Evolutionary conservation across 257 asterid species (phyloP), one percentile per base, ranked within the genome.

Genomic region (Ocimum tenuiflorum): DNA sequence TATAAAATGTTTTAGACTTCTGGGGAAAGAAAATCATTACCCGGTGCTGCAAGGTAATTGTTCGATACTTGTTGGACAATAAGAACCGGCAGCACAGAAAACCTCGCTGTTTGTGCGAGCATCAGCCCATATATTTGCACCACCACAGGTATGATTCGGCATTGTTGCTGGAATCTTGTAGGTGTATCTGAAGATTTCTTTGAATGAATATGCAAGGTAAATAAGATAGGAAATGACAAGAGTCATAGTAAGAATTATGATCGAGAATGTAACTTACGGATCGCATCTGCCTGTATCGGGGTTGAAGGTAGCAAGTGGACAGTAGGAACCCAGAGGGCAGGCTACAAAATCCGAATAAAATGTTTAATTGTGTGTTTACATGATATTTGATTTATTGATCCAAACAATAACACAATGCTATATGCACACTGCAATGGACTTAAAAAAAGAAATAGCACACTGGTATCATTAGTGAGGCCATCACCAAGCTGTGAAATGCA

Each of bases 81-180:
- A 85, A 23, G 83, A 84, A 63, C 97, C 97, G 3, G 97, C 91
- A 5, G 87, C 75, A 67, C 97, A 91, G 72, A 91, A 88, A 63
- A 91, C 58, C 60, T 84, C 85, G 17, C 69, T 71, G 72, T 83
- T 85, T 14, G 84, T 60, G 19, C 67, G 63, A 49, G 86, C 86
- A 75, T 88, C 96, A 33, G 95, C 76, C 97, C 96, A 91, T 18
- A 79, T 67, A 77, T 88, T 81, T 53, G 97, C 97, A 68, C 97
- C 97, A 49, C 97, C 97, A 73, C 97, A 91, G 33, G 91, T 84
- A 73, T 91, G 96, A 80, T 79, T 67, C 1, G 69, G 72, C 54
- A 65, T 69, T 49, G 83, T 80, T 7, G 84, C 69, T 12, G 95
- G 95, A 53, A 86, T 75, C 60, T 85, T 94, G 81, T 91, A 91